phyloP scores from a whole-genome alignment of 1,284 basidiomycete species.

The Cryptococcus sp. region DNA sequence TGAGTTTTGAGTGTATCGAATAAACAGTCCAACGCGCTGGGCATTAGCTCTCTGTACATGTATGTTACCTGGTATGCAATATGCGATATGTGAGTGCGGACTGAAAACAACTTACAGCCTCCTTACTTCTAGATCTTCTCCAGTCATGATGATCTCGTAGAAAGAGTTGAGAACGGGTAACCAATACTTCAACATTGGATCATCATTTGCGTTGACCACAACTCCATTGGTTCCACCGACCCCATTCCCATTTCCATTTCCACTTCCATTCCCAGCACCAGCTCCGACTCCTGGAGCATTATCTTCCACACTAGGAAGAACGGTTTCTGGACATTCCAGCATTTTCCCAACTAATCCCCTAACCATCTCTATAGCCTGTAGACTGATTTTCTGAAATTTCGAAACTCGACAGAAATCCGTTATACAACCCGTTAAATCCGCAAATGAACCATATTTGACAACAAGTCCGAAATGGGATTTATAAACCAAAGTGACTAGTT shows the following conservation, averaged over 20 bases:
- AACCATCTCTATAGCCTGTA: slow-evolving; percentile 95
- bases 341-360: slow-evolving; percentile 87
- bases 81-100: not conserved
- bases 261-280: slow-evolving; percentile 6
- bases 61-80: not conserved
- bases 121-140: slow-evolving; percentile 96
- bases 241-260: not conserved
- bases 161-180: slow-evolving; percentile 94
- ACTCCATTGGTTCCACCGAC: slow-evolving; percentile 3
- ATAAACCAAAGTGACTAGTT: slow-evolving; percentile 89
- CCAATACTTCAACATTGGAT: slow-evolving; percentile 93
- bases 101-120: slow-evolving; percentile 63
- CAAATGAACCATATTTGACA: slow-evolving; percentile 88
- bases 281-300: no score
- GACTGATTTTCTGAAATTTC: slow-evolving; percentile 96
- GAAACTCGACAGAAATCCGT: slow-evolving; percentile 99
- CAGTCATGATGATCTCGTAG: slow-evolving; percentile 99
- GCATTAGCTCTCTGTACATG: not conserved
- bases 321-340: slow-evolving; percentile 78
- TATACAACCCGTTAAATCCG: slow-evolving; percentile 93
- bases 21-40: slow-evolving; percentile 90
- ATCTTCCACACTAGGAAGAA: slow-evolving; percentile 49
- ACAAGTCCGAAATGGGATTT: slow-evolving; percentile 86
- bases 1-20: slow-evolving; percentile 92
- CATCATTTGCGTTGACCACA: slow-evolving; percentile 54